These are phyloP conservation scores for Herpetomonas samuelpessoai DNA, from an alignment of 208 protist genomes.

Conservation along the genomic window DNA sequence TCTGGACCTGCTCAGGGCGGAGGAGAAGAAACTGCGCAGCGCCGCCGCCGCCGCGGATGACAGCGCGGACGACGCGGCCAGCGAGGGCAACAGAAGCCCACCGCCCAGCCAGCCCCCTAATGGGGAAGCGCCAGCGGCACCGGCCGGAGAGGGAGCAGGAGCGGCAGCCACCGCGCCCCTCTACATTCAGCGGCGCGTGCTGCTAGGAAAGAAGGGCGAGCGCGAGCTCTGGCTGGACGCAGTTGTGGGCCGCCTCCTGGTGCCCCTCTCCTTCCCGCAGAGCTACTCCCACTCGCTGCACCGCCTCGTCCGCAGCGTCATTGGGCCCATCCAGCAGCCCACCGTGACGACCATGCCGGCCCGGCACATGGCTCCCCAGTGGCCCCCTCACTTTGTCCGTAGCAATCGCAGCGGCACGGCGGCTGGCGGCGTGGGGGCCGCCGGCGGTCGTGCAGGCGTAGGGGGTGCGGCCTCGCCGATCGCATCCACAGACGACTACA, in stretches of 20 bases:
- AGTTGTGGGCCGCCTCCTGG: conserved; percentile 29
- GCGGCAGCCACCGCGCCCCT: neutral
- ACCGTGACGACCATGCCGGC: conserved; percentile 60
- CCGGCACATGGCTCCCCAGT: conserved; percentile 72
- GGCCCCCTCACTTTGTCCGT: conserved; percentile 66
- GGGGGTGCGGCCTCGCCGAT: conserved; percentile 7
- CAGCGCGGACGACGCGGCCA: neutral
- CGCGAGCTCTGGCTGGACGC: conserved; percentile 40
- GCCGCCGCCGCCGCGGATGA: conserved; percentile 1
- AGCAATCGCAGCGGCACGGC: conserved; percentile 4
- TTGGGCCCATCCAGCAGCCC: conserved; percentile 80
- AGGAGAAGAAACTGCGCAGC: conserved; percentile 3
- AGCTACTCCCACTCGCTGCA: conserved; percentile 62
- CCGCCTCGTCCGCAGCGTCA: conserved; percentile 62
- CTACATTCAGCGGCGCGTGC: conserved; percentile 55
- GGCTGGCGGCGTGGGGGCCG: conserved; percentile 6
- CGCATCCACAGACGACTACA: conserved; percentile 67
- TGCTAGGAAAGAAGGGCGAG: conserved; percentile 59
- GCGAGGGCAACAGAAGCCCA: neutral
- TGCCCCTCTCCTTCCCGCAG: conserved; percentile 43
- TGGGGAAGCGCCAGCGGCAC: neutral
- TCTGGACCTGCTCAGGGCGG: neutral
- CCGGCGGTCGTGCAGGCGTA: neutral
- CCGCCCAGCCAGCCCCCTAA: neutral
- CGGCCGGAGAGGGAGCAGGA: neutral